Conservation (phyloP, 257 asterid genomes). For the Primulina tabacum region DNA sequence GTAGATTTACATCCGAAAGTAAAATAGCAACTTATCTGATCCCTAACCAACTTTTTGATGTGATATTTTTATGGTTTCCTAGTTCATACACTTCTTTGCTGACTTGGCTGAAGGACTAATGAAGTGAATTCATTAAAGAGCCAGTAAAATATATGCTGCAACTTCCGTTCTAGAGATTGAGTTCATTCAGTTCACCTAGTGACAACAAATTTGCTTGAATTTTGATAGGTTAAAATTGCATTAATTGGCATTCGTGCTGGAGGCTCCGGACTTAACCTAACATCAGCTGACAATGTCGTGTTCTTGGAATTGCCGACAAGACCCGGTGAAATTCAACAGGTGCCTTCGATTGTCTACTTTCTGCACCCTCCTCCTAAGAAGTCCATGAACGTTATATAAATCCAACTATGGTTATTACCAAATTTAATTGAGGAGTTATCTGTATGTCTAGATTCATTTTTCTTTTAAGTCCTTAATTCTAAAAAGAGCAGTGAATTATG, state of each 20-base stretch:
- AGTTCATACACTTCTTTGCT: conserved; percentile 1
- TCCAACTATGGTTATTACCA: neutral
- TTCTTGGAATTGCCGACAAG: conserved; percentile 82
- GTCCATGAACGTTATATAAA: conserved; percentile 14
- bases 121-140: neutral
- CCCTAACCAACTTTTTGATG: no score
- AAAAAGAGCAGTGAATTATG: conserved; percentile 4
- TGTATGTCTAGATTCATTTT: neutral
- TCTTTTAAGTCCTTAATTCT: neutral
- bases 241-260: conserved; percentile 94
- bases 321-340: conserved; percentile 85
- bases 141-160: neutral
- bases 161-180: neutral
- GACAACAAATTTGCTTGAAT: conserved; percentile 17
- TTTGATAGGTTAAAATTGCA: conserved; percentile 78
- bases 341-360: conserved; percentile 26
- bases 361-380: conserved; percentile 22
- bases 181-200: conserved; percentile 13
- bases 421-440: conserved; percentile 7
- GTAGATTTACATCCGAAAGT: neutral
- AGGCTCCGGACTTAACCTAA: conserved; percentile 84
- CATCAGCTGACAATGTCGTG: conserved; percentile 88
- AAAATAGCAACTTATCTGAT: no score
- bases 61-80: neutral
- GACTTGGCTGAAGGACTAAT: conserved; percentile 17